Conservation (phyloP, 106 monocot genomes). For the Amphibolis antarctica region DNA sequence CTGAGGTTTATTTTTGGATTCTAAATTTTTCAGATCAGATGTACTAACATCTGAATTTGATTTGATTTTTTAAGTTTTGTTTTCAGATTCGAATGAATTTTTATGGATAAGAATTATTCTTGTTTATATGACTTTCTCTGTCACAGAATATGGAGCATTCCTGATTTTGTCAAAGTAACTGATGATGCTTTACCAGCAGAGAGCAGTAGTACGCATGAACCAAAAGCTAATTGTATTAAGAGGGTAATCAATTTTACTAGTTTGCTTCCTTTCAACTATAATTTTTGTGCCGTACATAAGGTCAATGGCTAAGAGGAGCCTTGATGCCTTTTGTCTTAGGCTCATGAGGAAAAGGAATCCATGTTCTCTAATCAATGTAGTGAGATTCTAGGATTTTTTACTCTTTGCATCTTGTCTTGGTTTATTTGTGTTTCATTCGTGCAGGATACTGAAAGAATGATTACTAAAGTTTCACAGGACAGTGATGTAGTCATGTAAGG, state of each 20-base stretch:
- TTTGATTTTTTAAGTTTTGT: too few relatives aligned
- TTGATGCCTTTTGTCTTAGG: background rate
- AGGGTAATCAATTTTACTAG: constrained; percentile 4
- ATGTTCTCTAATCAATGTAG: background rate
- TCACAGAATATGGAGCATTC: constrained; percentile 7
- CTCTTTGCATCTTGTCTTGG: background rate
- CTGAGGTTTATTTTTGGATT: too few relatives aligned
- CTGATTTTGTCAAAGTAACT: constrained; percentile 4
- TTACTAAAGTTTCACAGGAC: constrained; percentile 50
- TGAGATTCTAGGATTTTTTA: background rate
- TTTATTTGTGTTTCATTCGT: background rate
- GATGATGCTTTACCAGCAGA: background rate
- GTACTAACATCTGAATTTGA: too few relatives aligned
- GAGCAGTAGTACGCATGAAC: background rate
- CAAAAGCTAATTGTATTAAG: constrained; percentile 8
- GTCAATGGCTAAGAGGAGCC: background rate
- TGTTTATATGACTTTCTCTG: background rate
- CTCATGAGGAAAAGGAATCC: background rate
- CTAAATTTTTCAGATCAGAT: too few relatives aligned
- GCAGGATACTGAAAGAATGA: constrained; percentile 29
- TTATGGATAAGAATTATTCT: background rate
- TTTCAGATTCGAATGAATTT: too few relatives aligned
- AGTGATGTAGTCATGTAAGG: constrained; percentile 56
- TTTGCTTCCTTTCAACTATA: background rate
- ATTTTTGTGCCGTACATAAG: background rate